These are phyloP conservation scores for Cadophora gregata DNA, from an alignment of 2,329 filamentous ascomycete species.

Conservation along the genomic window DNA sequence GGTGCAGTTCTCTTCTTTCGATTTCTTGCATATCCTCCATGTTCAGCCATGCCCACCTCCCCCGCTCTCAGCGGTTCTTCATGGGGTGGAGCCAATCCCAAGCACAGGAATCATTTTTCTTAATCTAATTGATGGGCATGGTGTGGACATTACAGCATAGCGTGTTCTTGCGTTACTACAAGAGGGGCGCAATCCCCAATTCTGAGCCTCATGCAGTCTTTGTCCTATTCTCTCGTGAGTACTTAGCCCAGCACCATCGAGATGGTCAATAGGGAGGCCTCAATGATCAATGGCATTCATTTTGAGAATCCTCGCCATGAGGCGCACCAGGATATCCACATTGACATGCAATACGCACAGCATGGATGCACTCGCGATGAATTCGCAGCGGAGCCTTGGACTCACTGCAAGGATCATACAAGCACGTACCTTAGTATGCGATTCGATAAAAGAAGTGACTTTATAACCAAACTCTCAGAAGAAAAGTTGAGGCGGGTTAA, in stretches of 20 bases:
- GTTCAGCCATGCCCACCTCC: neutral
- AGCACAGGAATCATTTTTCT: neutral
- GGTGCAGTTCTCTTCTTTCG: neutral
- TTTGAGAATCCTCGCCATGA: conserved; percentile 5
- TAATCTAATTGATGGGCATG: neutral
- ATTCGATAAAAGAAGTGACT: conserved; percentile 21
- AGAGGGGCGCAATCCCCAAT: neutral
- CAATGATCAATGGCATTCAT: neutral
- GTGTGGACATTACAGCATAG: neutral
- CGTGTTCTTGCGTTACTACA: neutral
- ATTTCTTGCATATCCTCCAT: neutral
- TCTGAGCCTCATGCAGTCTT: neutral
- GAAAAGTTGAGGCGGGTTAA: neutral
- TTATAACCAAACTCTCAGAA: conserved; percentile 13
- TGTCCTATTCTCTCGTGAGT: neutral
- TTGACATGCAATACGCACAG: conserved; percentile 26
- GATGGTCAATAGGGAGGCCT: neutral
- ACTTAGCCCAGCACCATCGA: neutral
- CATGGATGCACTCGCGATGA: neutral
- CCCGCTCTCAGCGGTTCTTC: neutral
- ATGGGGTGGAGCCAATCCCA: neutral
- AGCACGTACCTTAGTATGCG: conserved; percentile 24
- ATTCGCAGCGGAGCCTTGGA: conserved; percentile 25
- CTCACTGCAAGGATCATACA: conserved; percentile 20
- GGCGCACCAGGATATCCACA: conserved; percentile 24